A percentile compares a stretch with the other conserved stretches of the same genome.
Conservation (phyloP, 192 early-diverging fungal species). For the Rhizophagus prolifer region DNA sequence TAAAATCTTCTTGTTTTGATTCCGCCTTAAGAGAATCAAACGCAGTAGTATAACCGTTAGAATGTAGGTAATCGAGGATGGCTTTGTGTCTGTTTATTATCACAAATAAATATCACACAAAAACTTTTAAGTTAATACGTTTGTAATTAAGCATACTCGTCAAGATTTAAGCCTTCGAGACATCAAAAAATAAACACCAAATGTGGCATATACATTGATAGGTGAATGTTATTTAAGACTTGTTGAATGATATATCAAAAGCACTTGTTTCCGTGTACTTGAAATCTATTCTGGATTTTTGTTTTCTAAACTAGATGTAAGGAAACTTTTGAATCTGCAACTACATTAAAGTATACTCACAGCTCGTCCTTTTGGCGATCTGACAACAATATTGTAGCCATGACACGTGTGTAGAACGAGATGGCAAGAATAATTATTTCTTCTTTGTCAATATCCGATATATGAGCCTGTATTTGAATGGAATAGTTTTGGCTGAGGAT, state of each 20-base stretch:
- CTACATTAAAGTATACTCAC: constrained; percentile 42
- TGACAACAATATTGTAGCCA: constrained; percentile 60
- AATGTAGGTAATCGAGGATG: constrained; percentile 86
- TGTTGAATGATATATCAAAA: not conserved
- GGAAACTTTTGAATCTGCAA: constrained; percentile 28
- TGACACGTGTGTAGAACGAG: constrained; percentile 34
- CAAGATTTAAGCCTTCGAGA: not conserved
- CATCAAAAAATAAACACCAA: not conserved
- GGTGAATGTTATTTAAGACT: no score
- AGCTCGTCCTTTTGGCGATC: constrained; percentile 76
- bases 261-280: not conserved
- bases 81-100: constrained; percentile 60
- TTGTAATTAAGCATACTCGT: not conserved
- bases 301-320: not conserved
- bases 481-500: constrained; percentile 10
- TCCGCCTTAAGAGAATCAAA: constrained; percentile 71
- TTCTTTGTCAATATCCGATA: not conserved
- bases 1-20: constrained; percentile 69
- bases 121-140: not conserved
- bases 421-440: constrained; percentile 1
- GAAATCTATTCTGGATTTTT: not conserved
- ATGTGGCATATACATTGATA: not conserved
- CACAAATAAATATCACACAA: not conserved
- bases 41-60: constrained; percentile 69
- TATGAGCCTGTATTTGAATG: constrained; percentile 15